A percentile compares a stretch with the other conserved stretches of the same genome.
phyloP scores from a whole-genome alignment of 2,329 filamentous ascomycete genomes.

The Chrysosporium queenslandicum region DNA sequence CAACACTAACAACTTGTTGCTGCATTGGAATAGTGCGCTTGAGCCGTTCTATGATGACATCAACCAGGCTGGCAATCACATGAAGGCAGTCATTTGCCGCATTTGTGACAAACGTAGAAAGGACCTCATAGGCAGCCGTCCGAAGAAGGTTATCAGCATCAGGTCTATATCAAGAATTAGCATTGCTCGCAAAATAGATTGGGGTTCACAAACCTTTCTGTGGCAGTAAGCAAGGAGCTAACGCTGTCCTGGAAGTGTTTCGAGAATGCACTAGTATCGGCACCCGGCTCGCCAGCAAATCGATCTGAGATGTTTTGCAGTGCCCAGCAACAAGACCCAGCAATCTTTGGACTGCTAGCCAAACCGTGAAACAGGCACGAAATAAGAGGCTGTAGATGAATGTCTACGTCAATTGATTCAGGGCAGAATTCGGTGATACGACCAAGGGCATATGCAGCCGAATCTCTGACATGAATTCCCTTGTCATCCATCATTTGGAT shows the following conservation, averaged over 20 bases:
- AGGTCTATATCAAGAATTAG: constrained; percentile 31
- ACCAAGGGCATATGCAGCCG: constrained; percentile 87
- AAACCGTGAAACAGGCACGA: constrained; percentile 81
- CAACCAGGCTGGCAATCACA: constrained; percentile 70
- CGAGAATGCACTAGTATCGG: constrained; percentile 70
- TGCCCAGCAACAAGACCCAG: constrained; percentile 96
- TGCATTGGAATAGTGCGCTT: constrained; percentile 85
- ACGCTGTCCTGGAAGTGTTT: constrained; percentile 90
- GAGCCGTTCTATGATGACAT: constrained; percentile 80
- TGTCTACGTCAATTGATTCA: constrained; percentile 74
- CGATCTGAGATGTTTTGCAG: constrained; percentile 96
- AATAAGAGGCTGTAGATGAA: constrained; percentile 77
- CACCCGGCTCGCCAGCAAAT: constrained; percentile 78
- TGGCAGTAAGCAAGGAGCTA: constrained; percentile 72
- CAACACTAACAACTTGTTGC: constrained; percentile 86
- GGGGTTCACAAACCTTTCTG: constrained; percentile 50
- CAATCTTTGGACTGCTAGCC: constrained; percentile 89
- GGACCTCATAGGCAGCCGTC: constrained; percentile 92
- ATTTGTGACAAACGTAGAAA: constrained; percentile 89
- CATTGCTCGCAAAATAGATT: background rate
- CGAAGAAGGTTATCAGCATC: constrained; percentile 81
- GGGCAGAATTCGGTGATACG: constrained; percentile 92
- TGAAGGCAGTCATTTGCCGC: constrained; percentile 75
- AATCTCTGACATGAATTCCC: constrained; percentile 85
- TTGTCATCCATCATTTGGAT: constrained; percentile 88